Evolutionary conservation across 352 stramenopile genomes (phyloP), one percentile per base, ranked within the genome.

Genomic region (Phytophthora nicotianae): DNA sequence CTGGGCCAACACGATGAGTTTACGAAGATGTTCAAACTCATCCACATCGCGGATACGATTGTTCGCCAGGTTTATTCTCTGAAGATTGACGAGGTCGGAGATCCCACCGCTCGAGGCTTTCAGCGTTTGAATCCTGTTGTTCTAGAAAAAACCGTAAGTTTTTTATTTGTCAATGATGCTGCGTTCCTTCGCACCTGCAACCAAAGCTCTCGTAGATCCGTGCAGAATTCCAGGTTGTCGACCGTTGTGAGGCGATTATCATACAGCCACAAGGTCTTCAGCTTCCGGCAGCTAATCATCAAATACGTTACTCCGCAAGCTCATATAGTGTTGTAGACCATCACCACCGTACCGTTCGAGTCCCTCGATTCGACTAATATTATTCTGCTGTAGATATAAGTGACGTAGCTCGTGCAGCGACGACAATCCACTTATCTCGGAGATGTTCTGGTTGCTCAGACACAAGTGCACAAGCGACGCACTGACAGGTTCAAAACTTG

Each of bases 301-400:
- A 38, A n/a, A n/a, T n/a, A 38, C 7, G 17, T 51, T 51, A 51
- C 10, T 17, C 8, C 0, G 10, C 27, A 16, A 32, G 16, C 27
- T 37, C 7, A 20, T 40, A 5, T 51, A 8, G 26, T 24, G 26
- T 9, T 13, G 45, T 24, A 51, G 24, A 33, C 4, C 43, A 37
- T 13, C 43, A 23, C 13, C 1, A 35, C 3, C 16, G 45, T n/a
- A 96, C 77, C 70, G 72, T 24, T 89, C 68, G 6, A 97, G 66
- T 0, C 85, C 88, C 54, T 96, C 79, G 38, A 97, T 93, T 42
- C 58, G 74, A 38, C 74, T 56, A 37, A 97, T 94, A 16, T 41
- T 61, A 62, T 97, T 96, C 40, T 92, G 78, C 35, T 96, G 87
- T 11, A 97, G 68, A 60, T 86, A 93, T 2, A 97, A 56, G 55